Evolutionary conservation across 352 stramenopile species (phyloP), one percentile per base, ranked within the genome.

Genomic region (Plasmopara muralis): DNA sequence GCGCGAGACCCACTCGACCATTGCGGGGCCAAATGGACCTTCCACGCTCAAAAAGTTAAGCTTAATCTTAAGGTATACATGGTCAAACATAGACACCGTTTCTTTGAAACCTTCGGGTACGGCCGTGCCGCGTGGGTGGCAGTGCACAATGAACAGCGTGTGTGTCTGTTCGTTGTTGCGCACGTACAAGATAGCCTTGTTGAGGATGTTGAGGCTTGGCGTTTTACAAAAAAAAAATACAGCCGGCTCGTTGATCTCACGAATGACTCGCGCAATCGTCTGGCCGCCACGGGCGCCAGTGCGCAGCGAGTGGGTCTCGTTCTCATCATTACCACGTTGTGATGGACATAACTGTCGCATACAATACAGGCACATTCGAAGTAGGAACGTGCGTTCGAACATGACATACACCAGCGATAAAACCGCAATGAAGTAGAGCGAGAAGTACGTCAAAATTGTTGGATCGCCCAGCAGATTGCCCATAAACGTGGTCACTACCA

Each of bases 181-280:
- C 62, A 97, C 91, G 64, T 98, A 98, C 48, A 98, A 57, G 41
- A 98, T 95, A 12, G 91, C 91, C 68, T 98, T 98, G 72, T 98
- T 98, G 59, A 97, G 83, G 43, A 87, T 81, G 60, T 94, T 94
- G 18, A 97, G 68, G 63, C 97, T 95, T 44, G 89, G 72, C 6
- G 78, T 73, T 76, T 98, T 98, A 73, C 72, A 89, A 60, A 97
- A 98, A 76, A 92, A 92, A 55, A 97, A 97, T 9, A 98, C 70
- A 40, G 89, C 87, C 43, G 89, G 90, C 67, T 93, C 74, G 68
- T 89, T 88, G 73, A 93, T 90, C 54, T 86, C 69, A 34, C 73
- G 83, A 43, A 90, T 95, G 58, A 74, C 82, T 9, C 79, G 79
- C 33, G 79, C 79, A 64, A 94, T 94, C 4, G 83, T 94, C 62